Base-by-base conservation (phyloP, 2,329 filamentous ascomycete genomes). In the Penicillium sp. region DNA sequence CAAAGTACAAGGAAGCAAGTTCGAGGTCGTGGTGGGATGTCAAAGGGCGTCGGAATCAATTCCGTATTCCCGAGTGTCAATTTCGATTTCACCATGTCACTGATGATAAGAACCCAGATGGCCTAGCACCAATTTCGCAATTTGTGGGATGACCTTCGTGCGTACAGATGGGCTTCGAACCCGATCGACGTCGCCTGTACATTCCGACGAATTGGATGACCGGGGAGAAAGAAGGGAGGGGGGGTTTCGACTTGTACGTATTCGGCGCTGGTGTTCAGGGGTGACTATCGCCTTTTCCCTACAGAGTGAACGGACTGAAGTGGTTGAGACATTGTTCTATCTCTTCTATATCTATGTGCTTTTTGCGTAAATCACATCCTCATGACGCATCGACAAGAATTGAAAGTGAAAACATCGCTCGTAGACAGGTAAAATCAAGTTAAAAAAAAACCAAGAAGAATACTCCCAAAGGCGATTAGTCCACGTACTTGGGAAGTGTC, bases 401-500 rank as follows among this genome's bases (percentile, higher is more conserved):
- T 52, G 15, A 51, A 54, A 46, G 51, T 3, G 38, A 45, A 44
- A 59, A 58, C 42, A 62, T 58, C 58, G 54, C 54, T 59, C 38
- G 48, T 57, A 61, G 48, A 51, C 33, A 52, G 24, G 38, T 41
- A 52, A 52, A 52, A 43, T 45, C 38, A 39, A 52, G 60, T 43
- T 47, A 31, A 26, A 41, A 29, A 29, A 41, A 9, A 29, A n/a
- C n/a, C 45, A 57, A 51, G 3, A 28, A n/a, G 51, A 52, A 21
- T 34, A 18, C n/a, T 24, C 48, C 45, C 31, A 29, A 45, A 15
- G 21, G 12, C 45, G n/a, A 52, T 65, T 54, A 71, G 43, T 74
- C 65, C 56, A 79, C 66, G 59, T 80, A 80, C 70, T 81, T 79
- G 57, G 76, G 72, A 47, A 81, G 65, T 1, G 78, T 79, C 49